These are phyloP conservation scores for Athelia psychrophila DNA, from an alignment of 1,284 basidiomycete genomes.

Conservation along the genomic window DNA sequence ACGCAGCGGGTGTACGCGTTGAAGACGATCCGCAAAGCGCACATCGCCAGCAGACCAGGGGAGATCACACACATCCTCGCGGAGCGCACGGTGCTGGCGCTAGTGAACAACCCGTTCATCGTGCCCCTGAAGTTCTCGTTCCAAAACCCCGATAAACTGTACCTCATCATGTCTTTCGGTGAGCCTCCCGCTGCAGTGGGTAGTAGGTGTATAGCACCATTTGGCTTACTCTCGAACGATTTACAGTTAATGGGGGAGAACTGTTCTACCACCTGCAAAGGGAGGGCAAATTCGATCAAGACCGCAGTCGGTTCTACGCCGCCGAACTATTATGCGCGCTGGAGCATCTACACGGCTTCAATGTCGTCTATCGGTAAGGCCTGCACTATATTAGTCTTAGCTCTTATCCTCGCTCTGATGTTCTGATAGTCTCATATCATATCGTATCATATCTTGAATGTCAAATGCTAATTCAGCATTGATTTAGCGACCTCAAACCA, in stretches of 20 bases:
- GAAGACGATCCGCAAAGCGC: conserved; percentile 98
- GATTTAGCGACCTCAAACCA: conserved; percentile 85
- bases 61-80: conserved; percentile 99
- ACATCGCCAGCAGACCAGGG: conserved; percentile 93
- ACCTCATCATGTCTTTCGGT: conserved; percentile 96
- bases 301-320: conserved; percentile 93
- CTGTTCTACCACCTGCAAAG: conserved; percentile 97
- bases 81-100: conserved; percentile 93
- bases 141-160: conserved; percentile 97
- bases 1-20: conserved; percentile 97
- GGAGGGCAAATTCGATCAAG: conserved; percentile 95
- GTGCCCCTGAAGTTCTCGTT: conserved; percentile 99
- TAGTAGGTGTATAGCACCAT: no score
- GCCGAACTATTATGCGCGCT: conserved; percentile 93
- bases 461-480: conserved; percentile 1
- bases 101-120: conserved; percentile 99
- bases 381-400: no score
- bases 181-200: no score
- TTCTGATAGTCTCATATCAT: not conserved
- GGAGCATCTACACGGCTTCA: conserved; percentile 96
- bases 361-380: conserved; percentile 92
- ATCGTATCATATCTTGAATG: conserved; percentile 3
- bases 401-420: not conserved
- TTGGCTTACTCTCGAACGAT: conserved; percentile 5
- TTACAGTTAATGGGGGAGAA: conserved; percentile 91